Conservation (phyloP, 2,329 filamentous ascomycete genomes). For the Penicillium sp. region DNA sequence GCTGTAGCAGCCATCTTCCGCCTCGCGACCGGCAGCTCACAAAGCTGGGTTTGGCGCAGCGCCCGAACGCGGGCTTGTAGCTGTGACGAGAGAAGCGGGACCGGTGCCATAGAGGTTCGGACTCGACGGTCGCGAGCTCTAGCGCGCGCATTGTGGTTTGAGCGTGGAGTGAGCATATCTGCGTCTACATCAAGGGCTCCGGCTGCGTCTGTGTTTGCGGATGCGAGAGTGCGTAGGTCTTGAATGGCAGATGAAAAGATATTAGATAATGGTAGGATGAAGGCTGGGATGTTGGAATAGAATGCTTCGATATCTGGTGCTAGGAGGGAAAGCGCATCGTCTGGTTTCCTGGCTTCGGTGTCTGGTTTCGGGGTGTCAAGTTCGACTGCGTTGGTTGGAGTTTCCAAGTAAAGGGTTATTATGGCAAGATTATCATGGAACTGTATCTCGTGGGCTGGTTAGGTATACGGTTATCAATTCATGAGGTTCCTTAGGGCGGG, state of each 20-base stretch:
- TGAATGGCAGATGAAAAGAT: slow-evolving; percentile 25
- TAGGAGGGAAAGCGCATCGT: slow-evolving; percentile 34
- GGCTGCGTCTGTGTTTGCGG: slow-evolving; percentile 21
- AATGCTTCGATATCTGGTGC: slow-evolving; percentile 38
- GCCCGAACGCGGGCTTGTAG: slow-evolving; percentile 28
- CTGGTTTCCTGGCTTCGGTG: slow-evolving; percentile 9
- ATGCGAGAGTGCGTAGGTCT: slow-evolving; percentile 28
- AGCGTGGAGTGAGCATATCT: slow-evolving; percentile 3
- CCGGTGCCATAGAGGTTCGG: slow-evolving; percentile 23
- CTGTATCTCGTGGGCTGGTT: slow-evolving; percentile 17
- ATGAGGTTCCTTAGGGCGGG: not conserved
- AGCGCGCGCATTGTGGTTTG: slow-evolving; percentile 19
- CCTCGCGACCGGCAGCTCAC: slow-evolving; percentile 34
- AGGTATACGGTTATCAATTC: not conserved
- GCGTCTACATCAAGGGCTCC: not conserved
- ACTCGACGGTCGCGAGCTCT: slow-evolving; percentile 25
- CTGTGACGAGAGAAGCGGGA: slow-evolving; percentile 27
- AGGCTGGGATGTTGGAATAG: slow-evolving; percentile 29
- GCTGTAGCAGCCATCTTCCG: slow-evolving; percentile 37
- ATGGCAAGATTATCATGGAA: slow-evolving; percentile 36
- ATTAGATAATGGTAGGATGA: slow-evolving; percentile 28
- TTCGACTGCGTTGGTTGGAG: slow-evolving; percentile 24
- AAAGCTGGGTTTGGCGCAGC: slow-evolving; percentile 34
- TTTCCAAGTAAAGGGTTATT: slow-evolving; percentile 41
- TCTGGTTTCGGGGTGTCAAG: slow-evolving; percentile 15